Evolutionary conservation across 1,284 basidiomycete species (phyloP), one percentile per base, ranked within the genome.

Genomic region (Ustilago cynodontis): DNA sequence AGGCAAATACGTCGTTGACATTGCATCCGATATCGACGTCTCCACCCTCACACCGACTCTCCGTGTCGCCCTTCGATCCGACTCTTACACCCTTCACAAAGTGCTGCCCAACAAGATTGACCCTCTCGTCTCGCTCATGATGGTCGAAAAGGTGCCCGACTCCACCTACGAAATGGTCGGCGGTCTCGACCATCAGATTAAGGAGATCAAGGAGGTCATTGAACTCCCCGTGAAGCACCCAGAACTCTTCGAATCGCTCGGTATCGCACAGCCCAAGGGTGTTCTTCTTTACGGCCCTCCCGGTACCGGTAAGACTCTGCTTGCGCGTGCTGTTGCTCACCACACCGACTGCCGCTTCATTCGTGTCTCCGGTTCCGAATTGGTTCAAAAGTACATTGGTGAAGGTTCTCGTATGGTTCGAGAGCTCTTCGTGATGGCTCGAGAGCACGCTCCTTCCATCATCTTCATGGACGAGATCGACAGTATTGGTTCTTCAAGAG

Each of bases 401-500:
- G 96, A 98, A 88, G 96, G 96, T 49, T 93, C 92, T 74, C 89
- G 96, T 39, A 84, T 86, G 82, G 77, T 83, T 51, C 90, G 96
- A 69, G 96, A 99, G 88, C 88, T 99, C 62, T 99, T 99, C 89
- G 94, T 98, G 76, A 98, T 98, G 96, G 96, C 97, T 2, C 88
- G 95, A 77, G 96, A 98, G 87, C 95, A 98, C 86, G 96, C 96
- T 28, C 96, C 97, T n/a, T 93, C 92, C 86, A 98, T 99, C 88
- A 97, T 99, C 86, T 98, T 99, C 89, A 98, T 99, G 94, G 96
- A 99, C 87, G 96, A 99, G 87, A 98, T 99, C 80, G 96, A 99
- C 88, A 95, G 94, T 24, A 99, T 99, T 83, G 96, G 96, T 60
- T 94, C 93, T 71, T 95, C 93, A 64, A 88, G 96, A 85, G 94